Percentiles rank a stretch among this genome's conserved stretches.
Evolutionary conservation across 495 filamentous ascomycete genomes (phyloP).

Genomic region (Penicillium lagena): DNA sequence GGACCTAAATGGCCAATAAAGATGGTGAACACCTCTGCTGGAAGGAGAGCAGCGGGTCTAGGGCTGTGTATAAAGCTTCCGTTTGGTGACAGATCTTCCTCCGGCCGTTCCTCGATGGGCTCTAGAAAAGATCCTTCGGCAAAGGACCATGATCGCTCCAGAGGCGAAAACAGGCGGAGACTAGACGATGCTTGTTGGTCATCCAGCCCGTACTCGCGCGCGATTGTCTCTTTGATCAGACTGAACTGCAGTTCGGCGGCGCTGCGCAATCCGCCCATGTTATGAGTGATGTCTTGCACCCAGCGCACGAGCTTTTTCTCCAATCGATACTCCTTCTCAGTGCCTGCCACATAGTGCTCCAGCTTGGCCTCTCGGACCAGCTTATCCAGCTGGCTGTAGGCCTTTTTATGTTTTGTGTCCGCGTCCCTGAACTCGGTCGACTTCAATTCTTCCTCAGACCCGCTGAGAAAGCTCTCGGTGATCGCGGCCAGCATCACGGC

Average conservation of each 20-base stretch:
- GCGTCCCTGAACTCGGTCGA: constrained; percentile 57
- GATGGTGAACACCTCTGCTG: constrained; percentile 75
- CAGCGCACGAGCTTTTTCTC: constrained; percentile 77
- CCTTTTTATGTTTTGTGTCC: constrained; percentile 59
- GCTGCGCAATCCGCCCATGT: constrained; percentile 84
- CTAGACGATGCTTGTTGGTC: constrained; percentile 4
- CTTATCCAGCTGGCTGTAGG: constrained; percentile 68
- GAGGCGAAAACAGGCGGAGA: constrained; percentile 9
- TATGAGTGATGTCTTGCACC: constrained; percentile 81
- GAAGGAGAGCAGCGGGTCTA: constrained; percentile 31
- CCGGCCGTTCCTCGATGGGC: constrained; percentile 60
- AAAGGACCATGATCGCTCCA: constrained; percentile 30
- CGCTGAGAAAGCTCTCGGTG: constrained; percentile 77
- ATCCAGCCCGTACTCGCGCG: constrained; percentile 9
- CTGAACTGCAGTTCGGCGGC: constrained; percentile 85
- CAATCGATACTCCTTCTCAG: constrained; percentile 73
- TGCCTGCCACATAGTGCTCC: constrained; percentile 81
- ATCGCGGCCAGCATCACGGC: constrained; percentile 78
- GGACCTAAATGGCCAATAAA: constrained; percentile 87
- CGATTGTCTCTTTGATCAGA: constrained; percentile 58
- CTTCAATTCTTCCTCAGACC: constrained; percentile 71
- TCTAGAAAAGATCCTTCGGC: constrained; percentile 43
- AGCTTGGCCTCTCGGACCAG: constrained; percentile 82
- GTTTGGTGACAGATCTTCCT: constrained; percentile 46
- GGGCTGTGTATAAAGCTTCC: constrained; percentile 7